Conservation (phyloP, 1,139 yeast genomes). For the Blastobotrys apis region DNA sequence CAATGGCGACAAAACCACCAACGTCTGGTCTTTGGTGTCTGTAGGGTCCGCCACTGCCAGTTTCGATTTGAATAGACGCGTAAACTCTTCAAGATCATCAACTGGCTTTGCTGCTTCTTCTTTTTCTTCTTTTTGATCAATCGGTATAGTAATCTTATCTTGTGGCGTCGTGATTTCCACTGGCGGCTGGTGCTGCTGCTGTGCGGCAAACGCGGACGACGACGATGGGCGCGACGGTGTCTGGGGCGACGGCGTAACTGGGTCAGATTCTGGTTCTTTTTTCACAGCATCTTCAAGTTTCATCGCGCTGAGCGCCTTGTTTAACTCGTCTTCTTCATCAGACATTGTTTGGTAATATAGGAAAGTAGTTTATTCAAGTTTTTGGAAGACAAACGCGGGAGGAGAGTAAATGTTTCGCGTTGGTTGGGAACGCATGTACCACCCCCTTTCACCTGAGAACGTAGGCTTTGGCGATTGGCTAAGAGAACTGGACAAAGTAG, state of each 20-base stretch:
- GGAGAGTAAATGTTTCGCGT: neutral
- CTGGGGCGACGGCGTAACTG: neutral
- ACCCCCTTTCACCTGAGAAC: too few relatives aligned
- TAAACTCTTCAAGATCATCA: constrained; percentile 13
- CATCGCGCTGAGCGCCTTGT: constrained; percentile 9
- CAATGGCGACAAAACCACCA: constrained; percentile 32
- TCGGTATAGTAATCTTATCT: neutral
- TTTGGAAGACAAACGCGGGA: neutral
- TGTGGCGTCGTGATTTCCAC: neutral
- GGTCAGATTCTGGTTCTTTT: neutral
- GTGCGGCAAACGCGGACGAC: neutral
- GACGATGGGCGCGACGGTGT: neutral
- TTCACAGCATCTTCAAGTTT: constrained; percentile 5
- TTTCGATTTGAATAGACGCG: constrained; percentile 6
- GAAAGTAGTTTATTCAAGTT: neutral
- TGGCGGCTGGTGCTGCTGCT: neutral
- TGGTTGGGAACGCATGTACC: too few relatives aligned
- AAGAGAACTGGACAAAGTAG: too few relatives aligned
- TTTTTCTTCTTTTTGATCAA: constrained; percentile 1
- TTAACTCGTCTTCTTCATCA: constrained; percentile 9
- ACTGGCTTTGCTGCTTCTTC: too few relatives aligned
- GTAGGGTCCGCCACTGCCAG: constrained; percentile 9
- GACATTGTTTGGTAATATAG: neutral
- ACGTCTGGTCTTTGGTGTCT: constrained; percentile 17
- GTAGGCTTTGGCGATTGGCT: too few relatives aligned